These are phyloP conservation scores for Vaucheria bursata DNA, from an alignment of 352 stramenopile genomes.

Conservation along the genomic window DNA sequence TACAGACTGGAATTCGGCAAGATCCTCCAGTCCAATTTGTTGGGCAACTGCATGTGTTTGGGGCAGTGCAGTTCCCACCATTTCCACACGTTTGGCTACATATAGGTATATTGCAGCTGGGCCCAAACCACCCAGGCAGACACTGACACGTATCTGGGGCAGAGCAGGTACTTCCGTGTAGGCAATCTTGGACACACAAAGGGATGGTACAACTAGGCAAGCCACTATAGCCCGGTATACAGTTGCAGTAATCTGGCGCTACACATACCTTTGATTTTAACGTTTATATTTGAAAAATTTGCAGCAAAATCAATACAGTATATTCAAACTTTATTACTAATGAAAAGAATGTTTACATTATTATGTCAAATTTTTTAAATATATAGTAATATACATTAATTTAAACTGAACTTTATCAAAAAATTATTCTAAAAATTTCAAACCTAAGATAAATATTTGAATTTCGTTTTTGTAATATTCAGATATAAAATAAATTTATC, in stretches of 20 bases:
- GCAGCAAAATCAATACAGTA: too few relatives aligned
- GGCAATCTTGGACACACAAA: conserved; percentile 74
- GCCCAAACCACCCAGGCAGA: conserved; percentile 80
- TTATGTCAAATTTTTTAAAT: too few relatives aligned
- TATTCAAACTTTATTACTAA: too few relatives aligned
- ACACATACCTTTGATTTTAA: conserved; percentile 82
- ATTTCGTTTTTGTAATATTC: too few relatives aligned
- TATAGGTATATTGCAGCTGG: conserved; percentile 90
- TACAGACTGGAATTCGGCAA: conserved; percentile 80
- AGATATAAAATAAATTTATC: too few relatives aligned
- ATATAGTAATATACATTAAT: too few relatives aligned
- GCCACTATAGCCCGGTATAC: conserved; percentile 77
- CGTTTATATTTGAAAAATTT: conserved; percentile 46
- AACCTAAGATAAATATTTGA: too few relatives aligned
- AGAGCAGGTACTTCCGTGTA: conserved; percentile 69
- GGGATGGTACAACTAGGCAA: conserved; percentile 60
- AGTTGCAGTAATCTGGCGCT: conserved; percentile 75
- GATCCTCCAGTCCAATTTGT: conserved; percentile 73
- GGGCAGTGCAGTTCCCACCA: conserved; percentile 81
- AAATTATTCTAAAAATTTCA: too few relatives aligned
- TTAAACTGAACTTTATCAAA: too few relatives aligned
- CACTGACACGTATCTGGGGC: conserved; percentile 86
- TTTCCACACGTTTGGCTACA: conserved; percentile 91
- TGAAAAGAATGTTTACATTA: too few relatives aligned
- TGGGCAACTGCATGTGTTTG: conserved; percentile 75